A percentile compares a stretch with the other conserved stretches of the same genome.
These are phyloP conservation scores for Microcera coccophila DNA, from an alignment of 2,329 filamentous ascomycete genomes.

Conservation along the genomic window DNA sequence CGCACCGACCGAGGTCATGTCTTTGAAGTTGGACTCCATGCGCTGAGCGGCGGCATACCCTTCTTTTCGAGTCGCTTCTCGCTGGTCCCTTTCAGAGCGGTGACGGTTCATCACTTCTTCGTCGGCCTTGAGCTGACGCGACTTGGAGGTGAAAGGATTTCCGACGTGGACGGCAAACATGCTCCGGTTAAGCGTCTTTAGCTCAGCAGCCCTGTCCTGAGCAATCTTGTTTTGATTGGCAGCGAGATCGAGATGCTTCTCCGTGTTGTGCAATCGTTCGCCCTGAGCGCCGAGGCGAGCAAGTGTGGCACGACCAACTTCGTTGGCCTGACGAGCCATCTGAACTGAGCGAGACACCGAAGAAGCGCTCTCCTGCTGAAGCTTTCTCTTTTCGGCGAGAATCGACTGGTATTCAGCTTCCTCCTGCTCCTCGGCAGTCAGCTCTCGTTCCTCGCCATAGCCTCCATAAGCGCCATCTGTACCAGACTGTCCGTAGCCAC, in stretches of 20 bases:
- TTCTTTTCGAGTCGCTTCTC: conserved; percentile 57
- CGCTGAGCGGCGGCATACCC: conserved; percentile 50
- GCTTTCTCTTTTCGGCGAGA: conserved; percentile 53
- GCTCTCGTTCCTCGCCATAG: conserved; percentile 66
- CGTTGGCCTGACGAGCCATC: conserved; percentile 43
- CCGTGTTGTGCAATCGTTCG: conserved; percentile 76
- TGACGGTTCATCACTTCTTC: conserved; percentile 66
- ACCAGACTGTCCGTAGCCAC: conserved; percentile 24
- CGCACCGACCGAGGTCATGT: conserved; percentile 31
- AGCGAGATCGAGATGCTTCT: conserved; percentile 77
- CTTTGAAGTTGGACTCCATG: conserved; percentile 49
- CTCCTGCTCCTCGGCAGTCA: conserved; percentile 79
- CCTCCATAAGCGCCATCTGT: conserved; percentile 41
- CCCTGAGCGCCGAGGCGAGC: conserved; percentile 72
- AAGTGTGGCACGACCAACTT: conserved; percentile 65
- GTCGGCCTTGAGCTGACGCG: conserved; percentile 61
- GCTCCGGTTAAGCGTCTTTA: conserved; percentile 80
- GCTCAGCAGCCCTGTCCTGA: conserved; percentile 74
- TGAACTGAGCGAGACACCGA: conserved; percentile 39
- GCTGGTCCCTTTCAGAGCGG: conserved; percentile 60
- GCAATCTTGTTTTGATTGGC: conserved; percentile 71
- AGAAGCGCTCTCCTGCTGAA: conserved; percentile 68
- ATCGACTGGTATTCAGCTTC: conserved; percentile 64
- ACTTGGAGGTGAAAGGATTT: conserved; percentile 72
- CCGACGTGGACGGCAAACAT: conserved; percentile 84